Base-by-base conservation (phyloP, 805 yeast species). In the Ogataea nakhonphanomensis region DNA sequence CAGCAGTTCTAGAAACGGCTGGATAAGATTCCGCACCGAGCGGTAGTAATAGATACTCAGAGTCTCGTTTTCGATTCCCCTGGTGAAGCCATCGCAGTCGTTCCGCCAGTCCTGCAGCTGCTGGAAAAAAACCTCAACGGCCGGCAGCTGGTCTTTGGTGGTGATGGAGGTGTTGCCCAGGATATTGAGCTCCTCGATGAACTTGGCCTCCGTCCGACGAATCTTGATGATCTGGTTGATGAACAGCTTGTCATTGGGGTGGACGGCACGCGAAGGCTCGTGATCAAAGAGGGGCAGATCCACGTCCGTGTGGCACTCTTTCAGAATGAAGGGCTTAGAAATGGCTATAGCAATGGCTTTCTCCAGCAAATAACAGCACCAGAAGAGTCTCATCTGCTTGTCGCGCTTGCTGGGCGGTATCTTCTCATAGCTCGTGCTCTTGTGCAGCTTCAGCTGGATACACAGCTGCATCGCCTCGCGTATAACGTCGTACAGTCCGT, bases 311-410 rank as follows among this genome's bases (percentile, higher is more conserved):
- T 70, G 68, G 3, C 66, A 50, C 55, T 80, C 86, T 15, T 65
- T 59, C n/a, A 81, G 54, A 1, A 72, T 63, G 50, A 74, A 78
- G 1, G 77, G 76, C 52, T 74, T 75, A 4, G 83, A 80, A 9
- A 80, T 79, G 7, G 83, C 76, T 27, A 78, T 73, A 27, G 80
- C 73, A 35, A 78, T 75, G 62, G 79, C 70, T 53, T 83, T 70
- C 51, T 80, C 86, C 32, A 78, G 53, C n/a, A 77, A 52, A 54
- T 79, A 80, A 7, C 74, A 73, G 54, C 81, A 75, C 85, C 85
- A 80, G 62, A 81, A 80, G 12, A 76, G 60, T 46, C 84, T 66
- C 59, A 77, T 57, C 51, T 67, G 70, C 37, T 66, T 65, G 45
- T 71, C 69, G 37, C 48, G 50, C 14, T 49, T 35, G 23, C 51